These are phyloP conservation scores for Populus hybrid DNA, from an alignment of 441 rosid species.

Conservation along the genomic window DNA sequence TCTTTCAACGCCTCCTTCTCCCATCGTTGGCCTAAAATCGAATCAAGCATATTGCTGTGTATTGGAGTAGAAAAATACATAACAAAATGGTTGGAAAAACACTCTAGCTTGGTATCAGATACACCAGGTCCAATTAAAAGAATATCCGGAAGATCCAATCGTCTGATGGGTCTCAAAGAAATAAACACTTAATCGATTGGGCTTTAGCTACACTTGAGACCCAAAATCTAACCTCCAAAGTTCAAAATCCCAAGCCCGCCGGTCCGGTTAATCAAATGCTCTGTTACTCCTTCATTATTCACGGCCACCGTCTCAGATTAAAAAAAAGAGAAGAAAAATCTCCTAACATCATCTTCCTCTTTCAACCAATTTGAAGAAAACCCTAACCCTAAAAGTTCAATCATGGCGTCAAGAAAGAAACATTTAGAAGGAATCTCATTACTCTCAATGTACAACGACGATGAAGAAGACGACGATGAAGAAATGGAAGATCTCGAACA, in stretches of 20 bases:
- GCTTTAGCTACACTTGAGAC: not conserved
- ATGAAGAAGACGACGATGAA: slow-evolving; percentile 50
- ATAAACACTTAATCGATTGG: not conserved
- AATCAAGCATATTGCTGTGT: too few relatives aligned
- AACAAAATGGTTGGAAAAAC: too few relatives aligned
- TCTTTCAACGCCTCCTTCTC: too few relatives aligned
- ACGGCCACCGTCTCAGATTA: not conserved
- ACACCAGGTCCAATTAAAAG: not conserved
- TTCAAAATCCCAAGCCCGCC: not conserved
- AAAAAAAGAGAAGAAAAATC: too few relatives aligned
- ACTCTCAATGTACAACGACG: slow-evolving; percentile 91
- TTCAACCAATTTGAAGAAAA: not conserved
- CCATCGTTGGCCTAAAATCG: too few relatives aligned
- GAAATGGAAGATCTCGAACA: slow-evolving; percentile 69
- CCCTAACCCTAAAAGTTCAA: slow-evolving; percentile 17
- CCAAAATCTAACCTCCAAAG: not conserved
- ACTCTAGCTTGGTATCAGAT: not conserved
- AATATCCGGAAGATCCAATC: not conserved
- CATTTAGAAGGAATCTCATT: slow-evolving; percentile 83
- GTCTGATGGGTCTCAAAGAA: not conserved
- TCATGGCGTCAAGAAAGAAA: slow-evolving; percentile 75
- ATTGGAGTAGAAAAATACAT: too few relatives aligned
- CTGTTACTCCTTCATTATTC: not conserved
- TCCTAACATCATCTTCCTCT: not conserved
- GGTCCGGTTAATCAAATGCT: too few relatives aligned